Conservation (phyloP, 371 early-diverging fungal genomes). For the Capillidium heterosporum region DNA sequence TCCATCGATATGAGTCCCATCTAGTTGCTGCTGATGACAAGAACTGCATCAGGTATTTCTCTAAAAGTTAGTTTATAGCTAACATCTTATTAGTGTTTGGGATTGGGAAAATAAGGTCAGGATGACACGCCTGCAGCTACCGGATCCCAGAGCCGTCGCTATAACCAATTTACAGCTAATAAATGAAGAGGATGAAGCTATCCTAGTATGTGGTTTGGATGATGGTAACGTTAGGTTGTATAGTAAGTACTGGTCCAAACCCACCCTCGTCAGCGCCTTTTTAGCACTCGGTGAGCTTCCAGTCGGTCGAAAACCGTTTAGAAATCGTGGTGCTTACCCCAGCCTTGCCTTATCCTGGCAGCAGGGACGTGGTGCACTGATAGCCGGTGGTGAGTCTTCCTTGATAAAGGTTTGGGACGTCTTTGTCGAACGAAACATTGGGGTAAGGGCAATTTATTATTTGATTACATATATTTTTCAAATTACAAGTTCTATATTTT, state of each 20-base stretch:
- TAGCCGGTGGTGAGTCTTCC: conserved; percentile 54
- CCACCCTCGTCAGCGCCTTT: conserved; percentile 40
- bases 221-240: conserved; percentile 66
- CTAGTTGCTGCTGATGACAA: conserved; percentile 47
- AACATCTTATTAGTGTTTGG: conserved; percentile 32
- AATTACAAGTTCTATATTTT: too few relatives aligned
- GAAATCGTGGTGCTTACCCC: conserved; percentile 21
- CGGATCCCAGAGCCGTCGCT: conserved; percentile 38
- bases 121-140: conserved; percentile 44
- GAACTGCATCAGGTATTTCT: conserved; percentile 26
- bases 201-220: conserved; percentile 65
- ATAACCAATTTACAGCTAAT: conserved; percentile 66
- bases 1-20: conserved; percentile 66
- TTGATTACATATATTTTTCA: not conserved
- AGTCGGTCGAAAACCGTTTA: conserved; percentile 36
- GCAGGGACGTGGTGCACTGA: conserved; percentile 41
- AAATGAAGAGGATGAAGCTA: conserved; percentile 73
- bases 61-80: not conserved
- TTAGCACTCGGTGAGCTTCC: conserved; percentile 52
- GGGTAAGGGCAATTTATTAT: conserved; percentile 19
- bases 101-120: conserved; percentile 46
- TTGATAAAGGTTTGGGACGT: conserved; percentile 72
- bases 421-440: conserved; percentile 47
- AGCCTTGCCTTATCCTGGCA: conserved; percentile 62
- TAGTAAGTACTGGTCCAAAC: conserved; percentile 18